Evolutionary conservation across 2,329 filamentous ascomycete species (phyloP), one percentile per base, ranked within the genome.

Genomic region (Penicillium brasilianum): DNA sequence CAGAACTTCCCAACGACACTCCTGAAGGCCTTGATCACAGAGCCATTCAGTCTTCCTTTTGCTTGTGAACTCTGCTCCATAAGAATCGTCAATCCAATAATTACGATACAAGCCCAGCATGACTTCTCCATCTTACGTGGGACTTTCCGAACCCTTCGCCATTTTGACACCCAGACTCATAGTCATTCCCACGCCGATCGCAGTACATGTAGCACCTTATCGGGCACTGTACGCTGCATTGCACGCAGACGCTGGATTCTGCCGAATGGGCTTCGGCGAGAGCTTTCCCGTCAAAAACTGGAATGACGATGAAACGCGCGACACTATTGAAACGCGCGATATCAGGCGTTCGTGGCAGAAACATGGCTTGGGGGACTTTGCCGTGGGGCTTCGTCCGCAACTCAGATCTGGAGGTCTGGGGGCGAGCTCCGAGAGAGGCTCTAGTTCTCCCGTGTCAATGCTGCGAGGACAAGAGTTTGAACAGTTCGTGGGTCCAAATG

Each of bases 191-290:
- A 70, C 68, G 3, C 61, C 67, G 14, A 52, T 53, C 25, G 66
- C 67, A n/a, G 39, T 68, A 2, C 59, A 56, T 3, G 36, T 57
- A 36, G 56, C 37, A 2, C 43, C 63, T 18, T 70, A 70, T 49
- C 54, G 65, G 32, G 44, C 54, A 1, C 58, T 70, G n/a, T 70
- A 70, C 54, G 60, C 65, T 6, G 30, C 10, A 2, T 36, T 70
- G 3, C 63, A 68, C 28, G 62, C 65, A 14, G 58, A 68, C 32
- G 48, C 43, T 2, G 51, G 39, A 2, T 70, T 70, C 22, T 68
- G 68, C 32, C n/a, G 57, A 37, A 68, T 70, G 64, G 65, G 51
- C 0, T 70, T 70, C 25, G 67, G 65, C 1, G 43, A 41, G 16
- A 54, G 59, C 11, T 69, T 68, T n/a, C 55, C 55, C 16, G 28